These are phyloP conservation scores for Pelargonium citronellum DNA, from an alignment of 441 rosid genomes.

Conservation along the genomic window DNA sequence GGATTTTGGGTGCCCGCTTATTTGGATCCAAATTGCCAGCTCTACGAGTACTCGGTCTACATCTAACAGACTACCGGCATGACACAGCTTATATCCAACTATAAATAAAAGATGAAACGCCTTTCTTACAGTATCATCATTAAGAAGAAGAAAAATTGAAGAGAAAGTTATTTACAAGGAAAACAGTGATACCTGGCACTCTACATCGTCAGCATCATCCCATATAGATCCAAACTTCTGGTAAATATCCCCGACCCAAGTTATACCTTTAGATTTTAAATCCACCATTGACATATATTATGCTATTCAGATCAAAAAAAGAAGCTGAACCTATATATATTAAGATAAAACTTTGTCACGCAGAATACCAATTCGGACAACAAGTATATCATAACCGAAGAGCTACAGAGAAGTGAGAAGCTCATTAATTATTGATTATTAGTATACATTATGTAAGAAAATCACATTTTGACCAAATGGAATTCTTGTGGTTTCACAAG, in stretches of 20 bases:
- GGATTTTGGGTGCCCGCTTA: too few species aligned
- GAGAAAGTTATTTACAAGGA: background rate
- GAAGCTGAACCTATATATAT: background rate
- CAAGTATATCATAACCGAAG: background rate
- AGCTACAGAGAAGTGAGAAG: background rate
- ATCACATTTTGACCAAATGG: too few species aligned
- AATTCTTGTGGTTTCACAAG: background rate
- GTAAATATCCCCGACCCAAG: conserved; percentile 61
- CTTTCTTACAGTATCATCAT: too few species aligned
- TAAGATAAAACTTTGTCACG: conserved; percentile 2
- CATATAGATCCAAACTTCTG: conserved; percentile 64
- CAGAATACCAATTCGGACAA: conserved; percentile 11
- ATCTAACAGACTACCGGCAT: background rate
- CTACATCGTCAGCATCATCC: conserved; percentile 44
- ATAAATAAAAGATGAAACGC: too few species aligned
- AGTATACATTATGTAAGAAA: background rate
- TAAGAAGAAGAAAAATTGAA: too few species aligned
- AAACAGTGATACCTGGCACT: conserved; percentile 34
- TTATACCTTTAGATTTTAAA: conserved; percentile 39
- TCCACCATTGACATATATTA: conserved; percentile 30
- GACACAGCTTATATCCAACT: too few species aligned
- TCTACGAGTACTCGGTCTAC: background rate
- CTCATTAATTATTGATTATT: background rate
- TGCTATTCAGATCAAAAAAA: background rate
- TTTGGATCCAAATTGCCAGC: too few species aligned